Evolutionary conservation across 345 rosid species (phyloP), one percentile per base, ranked within the genome.

Genomic region (Hevea brasiliensis): DNA sequence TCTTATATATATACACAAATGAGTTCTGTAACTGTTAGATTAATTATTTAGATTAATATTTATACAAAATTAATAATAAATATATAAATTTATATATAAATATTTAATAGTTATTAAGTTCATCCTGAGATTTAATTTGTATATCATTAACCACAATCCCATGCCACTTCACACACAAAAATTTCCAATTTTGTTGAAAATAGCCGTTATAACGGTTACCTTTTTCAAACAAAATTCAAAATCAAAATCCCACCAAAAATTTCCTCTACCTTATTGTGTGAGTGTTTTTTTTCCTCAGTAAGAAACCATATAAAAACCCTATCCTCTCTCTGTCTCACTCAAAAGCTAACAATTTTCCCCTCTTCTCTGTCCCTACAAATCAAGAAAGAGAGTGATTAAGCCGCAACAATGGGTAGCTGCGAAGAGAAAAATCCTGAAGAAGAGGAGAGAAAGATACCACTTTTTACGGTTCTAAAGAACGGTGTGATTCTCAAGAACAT

Each of bases 401-500:
- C 60, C 62, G 57, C 35, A 59, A 61, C 61, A 66, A 87, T 84
- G 85, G 83, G 56, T n/a, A 77, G 42, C 20, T 68, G 69, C 44
- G 32, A 21, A 70, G 83, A 74, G 71, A 68, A 57, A 56, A 74
- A 27, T 17, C 13, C 71, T 21, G 68, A 35, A 60, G 72, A 72
- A 70, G 73, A 29, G 58, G 90, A 81, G 76, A 83, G 76, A 61
- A 83, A 75, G 84, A 87, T 95, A 24, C 99, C 98, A 0, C 92
- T 95, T 18, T 87, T 92, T 77, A 89, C 90, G 1, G 98, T 92
- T 5, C 73, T 85, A 13, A 92, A 91, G 82, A 90, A 88, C 82
- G 91, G 92, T 20, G 82, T 90, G 17, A 85, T 92, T 75, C 91
- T 94, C 83, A 88, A 92, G 86, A 90, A 94, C 85, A 88, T 94